phyloP scores from a whole-genome alignment of 2,329 filamentous ascomycete species.

The Fusarium chuoi region DNA sequence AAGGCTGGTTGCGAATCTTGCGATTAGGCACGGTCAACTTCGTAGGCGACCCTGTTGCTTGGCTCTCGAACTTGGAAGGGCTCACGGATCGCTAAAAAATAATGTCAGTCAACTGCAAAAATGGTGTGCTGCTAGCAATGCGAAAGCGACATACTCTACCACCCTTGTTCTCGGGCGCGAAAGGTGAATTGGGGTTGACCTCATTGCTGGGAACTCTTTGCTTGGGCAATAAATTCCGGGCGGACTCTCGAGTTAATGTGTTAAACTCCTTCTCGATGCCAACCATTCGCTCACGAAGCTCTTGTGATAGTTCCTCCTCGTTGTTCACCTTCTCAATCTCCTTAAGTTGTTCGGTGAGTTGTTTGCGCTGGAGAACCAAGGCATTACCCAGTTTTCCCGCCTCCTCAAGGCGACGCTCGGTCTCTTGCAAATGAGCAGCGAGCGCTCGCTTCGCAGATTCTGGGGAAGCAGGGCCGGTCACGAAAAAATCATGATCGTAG shows the following conservation, averaged over 20 bases:
- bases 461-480: constrained; percentile 78
- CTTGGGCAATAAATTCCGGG: constrained; percentile 86
- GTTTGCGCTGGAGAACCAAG: constrained; percentile 85
- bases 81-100: constrained; percentile 71
- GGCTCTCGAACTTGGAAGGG: constrained; percentile 82
- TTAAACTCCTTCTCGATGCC: constrained; percentile 96
- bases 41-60: constrained; percentile 85
- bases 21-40: constrained; percentile 89
- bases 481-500: constrained; percentile 84
- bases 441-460: constrained; percentile 88
- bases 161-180: constrained; percentile 62
- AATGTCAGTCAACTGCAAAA: constrained; percentile 17
- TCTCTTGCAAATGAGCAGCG: constrained; percentile 91
- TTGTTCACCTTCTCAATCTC: constrained; percentile 83
- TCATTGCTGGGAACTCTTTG: constrained; percentile 82
- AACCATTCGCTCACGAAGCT: constrained; percentile 82
- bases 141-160: constrained; percentile 59
- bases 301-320: constrained; percentile 82
- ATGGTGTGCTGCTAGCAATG: neutral
- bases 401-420: constrained; percentile 89
- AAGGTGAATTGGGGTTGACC: constrained; percentile 61
- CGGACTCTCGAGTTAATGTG: constrained; percentile 89
- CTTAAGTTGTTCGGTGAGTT: constrained; percentile 81
- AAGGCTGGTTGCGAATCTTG: constrained; percentile 89
- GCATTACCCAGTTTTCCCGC: constrained; percentile 89